A percentile compares a stretch with the other conserved stretches of the same genome.
Conservation (phyloP, 2,329 filamentous ascomycete genomes). For the Scytalidium sp. region DNA sequence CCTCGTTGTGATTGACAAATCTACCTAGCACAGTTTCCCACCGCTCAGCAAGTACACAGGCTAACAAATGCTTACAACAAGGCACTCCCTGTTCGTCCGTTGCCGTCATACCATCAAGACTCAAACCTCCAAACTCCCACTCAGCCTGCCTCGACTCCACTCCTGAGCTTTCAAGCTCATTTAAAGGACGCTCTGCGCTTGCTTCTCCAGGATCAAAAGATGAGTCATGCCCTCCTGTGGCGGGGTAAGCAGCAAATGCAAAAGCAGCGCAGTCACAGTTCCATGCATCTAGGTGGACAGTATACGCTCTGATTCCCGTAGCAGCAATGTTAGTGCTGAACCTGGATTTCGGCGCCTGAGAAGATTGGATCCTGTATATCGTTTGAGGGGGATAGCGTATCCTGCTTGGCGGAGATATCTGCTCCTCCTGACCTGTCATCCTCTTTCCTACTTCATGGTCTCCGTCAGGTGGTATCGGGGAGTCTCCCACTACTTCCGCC, state of each 20-base stretch:
- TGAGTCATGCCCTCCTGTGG: constrained; percentile 17
- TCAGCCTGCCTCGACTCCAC: constrained; percentile 6
- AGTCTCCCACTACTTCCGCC: background rate
- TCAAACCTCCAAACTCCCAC: constrained; percentile 50
- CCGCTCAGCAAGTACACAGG: constrained; percentile 70
- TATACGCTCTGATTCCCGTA: constrained; percentile 46
- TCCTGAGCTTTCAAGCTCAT: background rate
- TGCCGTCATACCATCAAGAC: constrained; percentile 18
- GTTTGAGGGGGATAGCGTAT: background rate
- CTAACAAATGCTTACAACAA: constrained; percentile 86
- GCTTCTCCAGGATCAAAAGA: background rate
- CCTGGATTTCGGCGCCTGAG: constrained; percentile 29
- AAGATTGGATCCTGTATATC: constrained; percentile 21
- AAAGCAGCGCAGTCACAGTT: constrained; percentile 89
- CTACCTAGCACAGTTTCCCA: constrained; percentile 56
- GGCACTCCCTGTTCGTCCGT: constrained; percentile 38
- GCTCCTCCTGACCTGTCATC: background rate
- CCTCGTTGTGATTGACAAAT: constrained; percentile 51
- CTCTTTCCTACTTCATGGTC: background rate
- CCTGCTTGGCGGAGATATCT: constrained; percentile 20
- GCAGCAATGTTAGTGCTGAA: constrained; percentile 27
- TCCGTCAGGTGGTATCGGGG: background rate
- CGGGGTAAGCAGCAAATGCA: constrained; percentile 65
- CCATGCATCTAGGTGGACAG: constrained; percentile 75
- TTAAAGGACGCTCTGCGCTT: background rate